Conservation (phyloP, 2,329 filamentous ascomycete genomes). For the Apiospora arundinis region DNA sequence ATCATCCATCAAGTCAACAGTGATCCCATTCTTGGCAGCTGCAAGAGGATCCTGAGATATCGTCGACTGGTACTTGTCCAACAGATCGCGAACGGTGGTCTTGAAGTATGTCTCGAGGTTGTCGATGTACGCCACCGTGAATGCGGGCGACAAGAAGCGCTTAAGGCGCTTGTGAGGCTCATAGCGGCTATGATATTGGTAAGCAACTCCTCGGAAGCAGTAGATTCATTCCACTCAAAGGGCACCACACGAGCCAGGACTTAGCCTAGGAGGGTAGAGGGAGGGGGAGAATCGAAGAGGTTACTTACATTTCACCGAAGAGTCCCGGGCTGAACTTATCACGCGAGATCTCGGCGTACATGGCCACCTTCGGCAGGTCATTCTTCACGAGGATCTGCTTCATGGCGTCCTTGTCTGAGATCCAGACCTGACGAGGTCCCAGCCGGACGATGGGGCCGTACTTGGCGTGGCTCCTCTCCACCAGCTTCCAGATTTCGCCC, state of each 20-base stretch:
- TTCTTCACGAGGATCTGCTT: conserved; percentile 31
- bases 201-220: neutral
- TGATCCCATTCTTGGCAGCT: conserved; percentile 28
- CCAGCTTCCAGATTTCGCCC: conserved; percentile 33
- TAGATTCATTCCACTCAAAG: neutral
- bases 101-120: conserved; percentile 33
- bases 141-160: conserved; percentile 35
- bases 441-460: conserved; percentile 32
- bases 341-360: conserved; percentile 32
- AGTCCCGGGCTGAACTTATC: conserved; percentile 28
- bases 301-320: conserved; percentile 32
- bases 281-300: neutral
- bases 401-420: conserved; percentile 32
- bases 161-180: conserved; percentile 36
- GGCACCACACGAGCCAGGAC: too few species aligned
- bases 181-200: conserved; percentile 30
- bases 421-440: conserved; percentile 33
- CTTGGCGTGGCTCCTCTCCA: conserved; percentile 28
- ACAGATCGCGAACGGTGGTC: conserved; percentile 28
- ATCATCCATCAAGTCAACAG: conserved; percentile 36
- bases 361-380: conserved; percentile 33
- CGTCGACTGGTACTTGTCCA: conserved; percentile 27
- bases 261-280: too few species aligned
- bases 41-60: conserved; percentile 17
- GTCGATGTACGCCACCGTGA: conserved; percentile 36